Base-by-base conservation (phyloP, 1,284 basidiomycete species). In the Heterobasidion parviporum region DNA sequence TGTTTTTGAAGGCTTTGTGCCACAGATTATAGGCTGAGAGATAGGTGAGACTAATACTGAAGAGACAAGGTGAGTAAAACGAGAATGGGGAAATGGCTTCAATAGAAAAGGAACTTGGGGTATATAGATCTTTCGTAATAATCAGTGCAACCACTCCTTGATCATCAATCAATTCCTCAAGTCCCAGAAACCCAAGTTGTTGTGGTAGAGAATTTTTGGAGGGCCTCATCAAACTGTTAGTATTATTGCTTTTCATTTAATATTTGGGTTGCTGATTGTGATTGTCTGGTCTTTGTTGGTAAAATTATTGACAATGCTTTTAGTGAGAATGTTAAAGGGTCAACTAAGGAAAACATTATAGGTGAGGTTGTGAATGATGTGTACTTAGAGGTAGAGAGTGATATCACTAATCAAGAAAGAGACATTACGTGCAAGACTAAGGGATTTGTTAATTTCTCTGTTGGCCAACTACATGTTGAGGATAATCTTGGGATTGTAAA, bases 301-400 rank as follows among this genome's bases (percentile, higher is more conserved):
- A 15, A 49, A 49, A 3, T 49, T 49, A 1, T 26, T 26, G 3
- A 20, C 20, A 20, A 20, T 3, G 3, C 20, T 20, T 20, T 20
- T 20, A 2, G 20, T 20, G 3, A 20, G 20, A 20, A 20, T 20
- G 20, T 20, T 20, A 3, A 20, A 20, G 20, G 3, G 3, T 1
- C 20, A 20, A 20, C 20, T 3, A 20, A 20, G 20, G 1, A 73
- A 57, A 2, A 72, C 62, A 18, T 65, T 60, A 58, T 74, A 73
- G 0, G 72, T 63, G 0, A 68, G 61, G 0, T 57, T 54, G 1
- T 57, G 53, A 5, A 74, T 68, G 59, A 62, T 64, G 54, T 58
- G 62, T 16, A 52, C 66, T 54, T 45, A 67, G 50, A 59, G 67
- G 55, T 60, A 62, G 52, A 62, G 52, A n/a, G 12, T 52, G 32